Base-by-base conservation (phyloP, 2,329 filamentous ascomycete species). In the Ambrosiella xylebori region DNA sequence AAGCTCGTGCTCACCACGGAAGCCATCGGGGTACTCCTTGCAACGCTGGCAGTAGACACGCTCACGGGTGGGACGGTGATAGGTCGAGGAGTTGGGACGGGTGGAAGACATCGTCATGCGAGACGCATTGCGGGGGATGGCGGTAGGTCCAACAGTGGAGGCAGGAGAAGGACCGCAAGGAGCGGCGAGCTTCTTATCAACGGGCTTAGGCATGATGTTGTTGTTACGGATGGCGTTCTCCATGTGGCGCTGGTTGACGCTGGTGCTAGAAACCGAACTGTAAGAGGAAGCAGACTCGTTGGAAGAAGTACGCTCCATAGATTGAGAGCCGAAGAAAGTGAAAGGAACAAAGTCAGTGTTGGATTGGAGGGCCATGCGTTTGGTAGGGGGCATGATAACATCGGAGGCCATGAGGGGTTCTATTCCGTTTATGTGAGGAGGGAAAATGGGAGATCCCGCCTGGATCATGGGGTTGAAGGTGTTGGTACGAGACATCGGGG, bases 1-100 rank as follows among this genome's bases (percentile, higher is more conserved):
- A 35, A 88, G 77, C 68, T 95, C 89, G 66, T 95, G 89, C 27
- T 90, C 86, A 57, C 89, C 89, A 39, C 89, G 82, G 69, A 95
- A 95, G 50, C 87, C 88, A 15, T 85, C 79, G 0, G 83, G 84
- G 56, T 86, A 79, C 58, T 87, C 82, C 56, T 77, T 76, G 71
- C 88, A 95, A 60, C 79, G 71, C 1, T 71, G 67, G 68, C 89
- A 95, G 66, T 78, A 79, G 61, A 87, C 81, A 68, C 59, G 59
- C 56, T 60, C 56, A 12, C 59, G 59, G 5, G 50, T 54, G 5
- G 51, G 59, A 4, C 59, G 56, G 2, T 47, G 11, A 19, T 56
- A 58, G 15, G 51, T 36, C 12, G 38, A n/a, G n/a, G 35, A 38
- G 15, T 37, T 17, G 39, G 44, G 19, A 27, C 51, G 27, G n/a